Evolutionary conservation across 257 asterid genomes (phyloP), one percentile per base, ranked within the genome.

Genomic region (Sherardia arvensis): DNA sequence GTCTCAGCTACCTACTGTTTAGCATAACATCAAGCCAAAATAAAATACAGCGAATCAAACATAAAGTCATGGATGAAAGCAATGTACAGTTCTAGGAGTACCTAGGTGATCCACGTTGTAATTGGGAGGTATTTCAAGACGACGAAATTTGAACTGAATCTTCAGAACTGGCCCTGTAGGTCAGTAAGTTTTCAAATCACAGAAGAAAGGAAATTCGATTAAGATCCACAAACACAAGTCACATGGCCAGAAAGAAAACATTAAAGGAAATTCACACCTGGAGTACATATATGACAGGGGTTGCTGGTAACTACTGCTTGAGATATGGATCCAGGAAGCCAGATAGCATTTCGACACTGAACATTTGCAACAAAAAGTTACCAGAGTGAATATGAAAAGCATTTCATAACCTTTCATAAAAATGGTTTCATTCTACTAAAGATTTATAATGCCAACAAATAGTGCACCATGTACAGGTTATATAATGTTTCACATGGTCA

Each of bases 101-200:
- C 98, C 98, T 73, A 89, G 76, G 83, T 92, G 96, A 62, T 92
- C 76, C 60, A 75, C 91, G 76, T 66, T 64, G 80, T 79, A 92
- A 77, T 83, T 58, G 51, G 97, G 97, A 53, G 99, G 99, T 82
- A 92, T 92, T 78, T 89, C 96, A 74, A 78, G 85, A 73, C 78
- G 93, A n/a, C 97, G 95, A 73, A 92, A 92, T 73, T 84, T 92
- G 61, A 92, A 89, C 68, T 85, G 95, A 76, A 92, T 87, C 97
- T 76, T 78, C 74, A 80, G 78, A 67, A 92, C 74, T 12, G 95
- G 99, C 54, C 95, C 98, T 92, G 88, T 34, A 63, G 28, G 73
- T 53, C 29, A 4, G 49, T 43, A 43, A 43, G 6, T 43, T 68
- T 27, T 40, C 55, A 66, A 53, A 40, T 34, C 55, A 63, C 69